These are phyloP conservation scores for Apiotrichum laibachii DNA, from an alignment of 1,284 basidiomycete genomes.

Conservation along the genomic window DNA sequence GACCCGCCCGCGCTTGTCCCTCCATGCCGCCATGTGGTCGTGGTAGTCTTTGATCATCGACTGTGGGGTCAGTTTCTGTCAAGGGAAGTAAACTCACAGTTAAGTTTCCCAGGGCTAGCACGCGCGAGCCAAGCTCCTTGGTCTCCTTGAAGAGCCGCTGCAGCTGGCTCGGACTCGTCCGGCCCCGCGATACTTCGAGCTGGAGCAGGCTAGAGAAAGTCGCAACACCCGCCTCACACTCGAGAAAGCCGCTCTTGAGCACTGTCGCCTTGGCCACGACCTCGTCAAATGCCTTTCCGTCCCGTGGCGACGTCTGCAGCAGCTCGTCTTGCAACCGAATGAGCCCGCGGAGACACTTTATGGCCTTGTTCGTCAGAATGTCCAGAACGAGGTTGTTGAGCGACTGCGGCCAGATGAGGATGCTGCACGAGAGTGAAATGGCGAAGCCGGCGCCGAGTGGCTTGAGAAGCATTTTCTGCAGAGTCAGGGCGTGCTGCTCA, in stretches of 20 bases:
- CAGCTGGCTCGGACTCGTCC: slow-evolving; percentile 50
- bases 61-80: slow-evolving; percentile 11
- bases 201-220: slow-evolving; percentile 44
- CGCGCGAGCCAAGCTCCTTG: slow-evolving; percentile 35
- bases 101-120: slow-evolving; percentile 38
- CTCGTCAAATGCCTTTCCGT: slow-evolving; percentile 33
- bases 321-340: slow-evolving; percentile 46
- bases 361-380: slow-evolving; percentile 33
- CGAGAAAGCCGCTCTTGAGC: slow-evolving; percentile 27
- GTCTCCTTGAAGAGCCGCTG: slow-evolving; percentile 35
- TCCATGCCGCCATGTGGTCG: slow-evolving; percentile 1
- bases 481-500: neutral
- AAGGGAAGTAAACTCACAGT: slow-evolving; percentile 22
- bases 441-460: slow-evolving; percentile 63
- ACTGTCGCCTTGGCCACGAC: slow-evolving; percentile 27
- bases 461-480: slow-evolving; percentile 54
- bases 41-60: slow-evolving; percentile 35
- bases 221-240: slow-evolving; percentile 30
- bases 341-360: slow-evolving; percentile 38
- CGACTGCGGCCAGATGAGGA: slow-evolving; percentile 71
- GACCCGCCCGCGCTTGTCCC: too few species aligned
- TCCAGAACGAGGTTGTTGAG: slow-evolving; percentile 57
- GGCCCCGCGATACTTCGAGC: slow-evolving; percentile 52
- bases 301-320: slow-evolving; percentile 29
- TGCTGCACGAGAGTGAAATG: slow-evolving; percentile 58